Evolutionary conservation across 139 green algal genomes (phyloP).

Genomic region (Chlamydomonas sp.): DNA sequence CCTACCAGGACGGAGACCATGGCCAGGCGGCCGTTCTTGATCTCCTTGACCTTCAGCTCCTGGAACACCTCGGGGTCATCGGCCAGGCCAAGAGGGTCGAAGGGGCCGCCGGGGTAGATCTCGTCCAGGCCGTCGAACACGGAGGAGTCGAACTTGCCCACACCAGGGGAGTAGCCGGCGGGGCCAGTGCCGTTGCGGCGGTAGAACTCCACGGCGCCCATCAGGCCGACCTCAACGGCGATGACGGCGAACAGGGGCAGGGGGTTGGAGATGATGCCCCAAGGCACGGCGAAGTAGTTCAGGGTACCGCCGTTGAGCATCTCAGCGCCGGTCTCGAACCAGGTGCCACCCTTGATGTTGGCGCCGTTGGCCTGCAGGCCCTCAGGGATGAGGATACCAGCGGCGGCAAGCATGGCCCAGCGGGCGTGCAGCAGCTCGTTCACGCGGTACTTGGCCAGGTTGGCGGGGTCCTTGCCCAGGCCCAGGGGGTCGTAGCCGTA

Average conservation of each 20-base stretch:
- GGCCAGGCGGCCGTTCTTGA: conserved; percentile 97
- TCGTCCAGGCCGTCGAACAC: conserved; percentile 92
- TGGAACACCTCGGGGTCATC: conserved; percentile 92
- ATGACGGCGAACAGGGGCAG: conserved; percentile 88
- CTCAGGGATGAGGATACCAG: conserved; percentile 97
- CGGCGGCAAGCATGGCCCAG: conserved; percentile 97
- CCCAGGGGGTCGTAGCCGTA: conserved; percentile 95
- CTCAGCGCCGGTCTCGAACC: conserved; percentile 94
- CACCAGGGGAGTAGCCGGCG: conserved; percentile 84
- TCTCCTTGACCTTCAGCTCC: conserved; percentile 98
- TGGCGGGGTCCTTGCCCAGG: conserved; percentile 89
- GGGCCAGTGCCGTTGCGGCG: conserved; percentile 83
- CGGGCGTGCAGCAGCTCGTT: conserved; percentile 96
- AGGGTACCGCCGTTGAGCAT: conserved; percentile 95
- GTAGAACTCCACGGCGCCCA: conserved; percentile 92
- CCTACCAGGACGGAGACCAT: conserved; percentile 89
- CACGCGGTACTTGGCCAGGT: conserved; percentile 88
- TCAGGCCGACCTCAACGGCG: conserved; percentile 84
- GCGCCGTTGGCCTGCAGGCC: conserved; percentile 91
- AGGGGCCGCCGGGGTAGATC: conserved; percentile 95
- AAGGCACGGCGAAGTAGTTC: conserved; percentile 96
- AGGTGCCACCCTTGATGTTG: conserved; percentile 87
- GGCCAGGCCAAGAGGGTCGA: conserved; percentile 95
- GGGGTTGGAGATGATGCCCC: conserved; percentile 87
- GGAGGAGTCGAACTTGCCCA: conserved; percentile 91